Conservation (phyloP, 2,329 filamentous ascomycete genomes). For the Aspergillus clavatus region DNA sequence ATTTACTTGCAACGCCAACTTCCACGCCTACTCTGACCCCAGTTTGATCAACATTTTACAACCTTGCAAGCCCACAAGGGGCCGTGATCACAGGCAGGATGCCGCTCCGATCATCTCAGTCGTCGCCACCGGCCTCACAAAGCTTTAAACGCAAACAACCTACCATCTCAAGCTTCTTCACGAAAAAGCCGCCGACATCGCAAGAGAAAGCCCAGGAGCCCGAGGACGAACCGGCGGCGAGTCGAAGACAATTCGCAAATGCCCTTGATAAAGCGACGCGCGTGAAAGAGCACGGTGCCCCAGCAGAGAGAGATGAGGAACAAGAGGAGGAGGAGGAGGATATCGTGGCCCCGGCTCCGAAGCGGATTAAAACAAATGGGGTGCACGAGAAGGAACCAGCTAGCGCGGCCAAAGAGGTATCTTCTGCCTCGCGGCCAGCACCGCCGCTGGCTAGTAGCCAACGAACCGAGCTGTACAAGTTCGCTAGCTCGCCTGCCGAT, state of each 20-base stretch:
- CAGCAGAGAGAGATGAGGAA: constrained; percentile 3
- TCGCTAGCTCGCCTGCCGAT: constrained; percentile 48
- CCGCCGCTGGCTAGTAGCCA: constrained; percentile 37
- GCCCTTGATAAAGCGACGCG: neutral
- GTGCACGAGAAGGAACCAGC: constrained; percentile 6
- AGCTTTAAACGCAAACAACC: constrained; percentile 50
- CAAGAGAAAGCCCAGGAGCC: constrained; percentile 13
- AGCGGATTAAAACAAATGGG: constrained; percentile 34
- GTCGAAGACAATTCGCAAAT: constrained; percentile 2
- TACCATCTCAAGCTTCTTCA: constrained; percentile 83
- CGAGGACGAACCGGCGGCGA: constrained; percentile 3
- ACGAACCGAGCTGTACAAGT: constrained; percentile 57
- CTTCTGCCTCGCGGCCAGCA: constrained; percentile 8
- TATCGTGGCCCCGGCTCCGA: constrained; percentile 38
- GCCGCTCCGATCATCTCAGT: constrained; percentile 32
- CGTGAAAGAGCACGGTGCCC: neutral
- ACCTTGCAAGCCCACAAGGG: neutral
- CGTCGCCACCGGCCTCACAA: constrained; percentile 28
- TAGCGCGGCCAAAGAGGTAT: neutral
- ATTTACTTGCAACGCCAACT: neutral
- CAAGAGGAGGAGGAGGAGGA: too few species aligned
- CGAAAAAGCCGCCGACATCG: constrained; percentile 47
- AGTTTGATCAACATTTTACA: neutral
- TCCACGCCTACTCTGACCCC: neutral
- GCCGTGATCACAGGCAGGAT: constrained; percentile 16